Conservation (phyloP, 108 stramenopile genomes). For the Conticribra guillardii region DNA sequence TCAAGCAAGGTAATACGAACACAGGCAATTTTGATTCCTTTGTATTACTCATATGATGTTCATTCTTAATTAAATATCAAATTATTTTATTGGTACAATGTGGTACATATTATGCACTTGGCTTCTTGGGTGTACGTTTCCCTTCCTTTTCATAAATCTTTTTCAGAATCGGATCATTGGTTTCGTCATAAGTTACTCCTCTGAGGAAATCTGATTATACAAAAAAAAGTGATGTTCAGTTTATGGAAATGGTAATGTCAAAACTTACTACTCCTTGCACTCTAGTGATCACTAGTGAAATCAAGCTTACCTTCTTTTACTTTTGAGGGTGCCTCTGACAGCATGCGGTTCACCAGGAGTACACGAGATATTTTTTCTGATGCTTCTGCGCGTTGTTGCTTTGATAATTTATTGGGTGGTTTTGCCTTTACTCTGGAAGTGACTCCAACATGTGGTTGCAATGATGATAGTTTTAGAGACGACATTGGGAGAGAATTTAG, state of each 20-base stretch:
- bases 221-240: not conserved
- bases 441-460: conserved; percentile 30
- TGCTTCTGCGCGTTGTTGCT: conserved; percentile 16
- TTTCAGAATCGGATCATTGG: conserved; percentile 57
- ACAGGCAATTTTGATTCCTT: no score
- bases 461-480: conserved; percentile 24
- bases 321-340: conserved; percentile 64
- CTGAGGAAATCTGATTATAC: conserved; percentile 54
- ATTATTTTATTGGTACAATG: no score
- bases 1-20: no score
- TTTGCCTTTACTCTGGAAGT: conserved; percentile 17
- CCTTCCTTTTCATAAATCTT: conserved; percentile 74
- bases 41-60: no score
- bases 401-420: conserved; percentile 4
- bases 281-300: no score
- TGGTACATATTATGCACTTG: no score
- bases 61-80: no score
- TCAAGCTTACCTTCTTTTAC: conserved; percentile 51
- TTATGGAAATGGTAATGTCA: not conserved
- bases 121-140: no score
- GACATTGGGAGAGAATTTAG: conserved; percentile 11
- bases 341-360: conserved; percentile 79
- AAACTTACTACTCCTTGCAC: no score
- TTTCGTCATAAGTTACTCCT: conserved; percentile 62
- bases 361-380: conserved; percentile 58